Base-by-base conservation (phyloP, 1,284 basidiomycete genomes). In the Exobasidium cylindrosporum region DNA sequence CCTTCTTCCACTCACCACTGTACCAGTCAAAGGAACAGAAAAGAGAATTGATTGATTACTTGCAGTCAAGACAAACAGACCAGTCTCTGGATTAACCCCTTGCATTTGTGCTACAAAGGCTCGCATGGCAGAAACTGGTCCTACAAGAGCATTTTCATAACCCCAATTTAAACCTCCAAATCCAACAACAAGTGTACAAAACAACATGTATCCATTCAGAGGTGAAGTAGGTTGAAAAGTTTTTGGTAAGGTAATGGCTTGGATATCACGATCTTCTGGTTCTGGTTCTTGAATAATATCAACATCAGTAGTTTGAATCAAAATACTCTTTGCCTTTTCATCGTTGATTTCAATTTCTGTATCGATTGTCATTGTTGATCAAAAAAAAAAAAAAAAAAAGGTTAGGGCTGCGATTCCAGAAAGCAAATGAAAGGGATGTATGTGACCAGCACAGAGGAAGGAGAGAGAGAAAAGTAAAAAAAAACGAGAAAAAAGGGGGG, bases 1-100 rank as follows among this genome's bases (percentile, higher is more conserved):
- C 29, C 5, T 54, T 5, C 21, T 17, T 29, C 17, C 50, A 26
- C 35, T 40, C 35, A 64, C 45, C 54, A 73, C 69, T 49, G 71
- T 71, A 4, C 69, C 71, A 40, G 67, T 69, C 21, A 73, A 65
- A 1, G 71, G 71, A 17, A 73, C 66, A 2, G 67, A 66, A 23
- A 73, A 71, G 61, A 73, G 66, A 62, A 73, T 67, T 14, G 67
- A 69, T 62, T 73, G 71, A 29, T 71, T 64, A 21, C 52, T 60
- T 7, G 71, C 69, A 0, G 71, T 69, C 45, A 73, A 69, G n/a
- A 68, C 70, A 40, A 65, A 67, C 40, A 64, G 61, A 47, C 64
- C 61, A 1, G 69, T 72, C 0, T 60, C 49, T 3, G 32, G 60
- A 32, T 72, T 72, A 66, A 68, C 23, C 6, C 69, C 70, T 53